Evolutionary conservation across 2,329 filamentous ascomycete genomes (phyloP), one percentile per base, ranked within the genome.

Genomic region (Arthroderma sp.): DNA sequence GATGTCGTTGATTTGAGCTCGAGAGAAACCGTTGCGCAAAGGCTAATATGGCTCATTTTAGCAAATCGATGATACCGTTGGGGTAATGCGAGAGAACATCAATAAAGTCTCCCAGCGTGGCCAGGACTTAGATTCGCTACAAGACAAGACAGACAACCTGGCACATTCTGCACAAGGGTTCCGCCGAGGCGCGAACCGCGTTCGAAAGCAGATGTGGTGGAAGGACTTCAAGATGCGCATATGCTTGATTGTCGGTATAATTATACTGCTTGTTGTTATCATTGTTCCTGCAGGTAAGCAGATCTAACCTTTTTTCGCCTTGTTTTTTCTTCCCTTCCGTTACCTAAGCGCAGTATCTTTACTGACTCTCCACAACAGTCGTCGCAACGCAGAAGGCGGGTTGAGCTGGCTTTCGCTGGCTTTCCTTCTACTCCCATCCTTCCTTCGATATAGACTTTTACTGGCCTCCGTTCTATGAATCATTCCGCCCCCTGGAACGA

Each of bases 181-280:
- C 78, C 86, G 88, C 59, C 82, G 88, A 55, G 89, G 91, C 53
- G 91, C 93, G 68, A 98, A 96, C 74, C 76, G 86, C 58, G 89
- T 98, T 56, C 81, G 91, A 66, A 89, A 88, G 74, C 82, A 94
- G 50, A 96, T 96, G 89, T 96, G 89, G 89, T 96, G 88, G 89
- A 96, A 96, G 77, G 89, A 96, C 63, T 94, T 95, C 86, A 96
- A 96, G 80, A 98, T 98, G 91, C 82, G 91, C 66, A 91, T 95
- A 74, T 96, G 89, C 70, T 73, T 98, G 51, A 83, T 94, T 62
- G 74, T 81, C 48, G 91, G 88, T 59, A 83, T 98, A 67, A 83
- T 96, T 65, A 77, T 96, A 56, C 74, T 98, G 57, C 77, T 98
- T 55, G 71, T 94, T 56, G 78, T 98, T 66, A 96, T 98, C 64